phyloP scores from a whole-genome alignment of 75 land plant species.

The Ceratopteris richardii region DNA sequence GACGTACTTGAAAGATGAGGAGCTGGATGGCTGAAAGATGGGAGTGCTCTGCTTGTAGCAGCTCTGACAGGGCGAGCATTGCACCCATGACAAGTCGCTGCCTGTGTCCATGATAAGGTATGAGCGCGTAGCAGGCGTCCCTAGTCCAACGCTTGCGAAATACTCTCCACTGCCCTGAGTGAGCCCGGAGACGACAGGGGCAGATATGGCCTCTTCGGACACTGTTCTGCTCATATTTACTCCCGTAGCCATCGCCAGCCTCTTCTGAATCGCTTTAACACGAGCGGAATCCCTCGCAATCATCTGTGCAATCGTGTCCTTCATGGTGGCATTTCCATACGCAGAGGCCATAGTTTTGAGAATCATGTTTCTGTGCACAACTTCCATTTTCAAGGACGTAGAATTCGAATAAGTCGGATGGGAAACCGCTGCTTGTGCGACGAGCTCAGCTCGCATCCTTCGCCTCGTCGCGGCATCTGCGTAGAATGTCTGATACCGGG shows the following conservation, averaged over 20 bases:
- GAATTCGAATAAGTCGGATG: no score
- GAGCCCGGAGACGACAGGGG: slow-evolving; percentile 25
- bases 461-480: no score
- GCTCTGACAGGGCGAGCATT: slow-evolving; percentile 52
- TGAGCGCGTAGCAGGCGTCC: slow-evolving; percentile 24
- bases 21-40: slow-evolving; percentile 37
- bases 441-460: no score
- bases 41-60: slow-evolving; percentile 58
- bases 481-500: no score
- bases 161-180: slow-evolving; percentile 51
- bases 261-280: slow-evolving; percentile 5
- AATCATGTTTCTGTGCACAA: no score
- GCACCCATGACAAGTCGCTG: no score
- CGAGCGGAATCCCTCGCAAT: slow-evolving; percentile 13
- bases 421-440: no score
- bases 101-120: slow-evolving; percentile 58
- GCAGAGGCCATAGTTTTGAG: no score
- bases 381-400: no score
- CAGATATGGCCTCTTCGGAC: background rate
- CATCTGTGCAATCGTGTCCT: background rate
- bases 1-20: slow-evolving; percentile 32
- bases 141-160: slow-evolving; percentile 46
- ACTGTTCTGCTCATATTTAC: background rate
- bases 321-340: no score
- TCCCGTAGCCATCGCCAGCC: slow-evolving; percentile 4